Evolutionary conservation across 345 rosid species (phyloP).

Genomic region (Dovyalis caffra): DNA sequence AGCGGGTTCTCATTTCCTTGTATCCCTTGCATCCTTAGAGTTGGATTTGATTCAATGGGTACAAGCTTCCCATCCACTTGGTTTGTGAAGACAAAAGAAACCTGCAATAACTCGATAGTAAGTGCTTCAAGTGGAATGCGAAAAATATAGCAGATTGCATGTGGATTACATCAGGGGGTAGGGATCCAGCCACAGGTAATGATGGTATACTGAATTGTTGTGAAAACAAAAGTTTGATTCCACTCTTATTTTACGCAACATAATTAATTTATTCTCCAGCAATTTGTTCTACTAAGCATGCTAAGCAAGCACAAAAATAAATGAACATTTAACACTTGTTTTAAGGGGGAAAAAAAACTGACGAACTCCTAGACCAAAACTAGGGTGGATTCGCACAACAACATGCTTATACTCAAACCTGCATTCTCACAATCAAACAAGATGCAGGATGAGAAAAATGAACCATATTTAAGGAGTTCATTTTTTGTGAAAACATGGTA

Average conservation of each 20-base stretch:
- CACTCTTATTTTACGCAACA: not conserved
- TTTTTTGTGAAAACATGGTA: not conserved
- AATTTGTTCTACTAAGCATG: not conserved
- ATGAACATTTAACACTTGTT: no score
- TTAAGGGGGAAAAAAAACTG: not conserved
- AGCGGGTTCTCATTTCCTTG: slow-evolving; percentile 18
- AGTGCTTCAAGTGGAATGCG: not conserved
- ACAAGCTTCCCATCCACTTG: slow-evolving; percentile 92
- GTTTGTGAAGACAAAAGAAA: slow-evolving; percentile 82
- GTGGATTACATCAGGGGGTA: not conserved
- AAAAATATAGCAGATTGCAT: not conserved
- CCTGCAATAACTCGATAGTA: slow-evolving; percentile 44
- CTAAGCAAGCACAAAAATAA: no score
- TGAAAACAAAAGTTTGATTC: not conserved
- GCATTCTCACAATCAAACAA: no score
- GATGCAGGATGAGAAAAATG: not conserved
- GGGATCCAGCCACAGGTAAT: not conserved
- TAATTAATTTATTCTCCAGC: not conserved
- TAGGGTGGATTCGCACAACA: not conserved
- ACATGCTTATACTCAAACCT: no score
- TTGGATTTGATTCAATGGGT: slow-evolving; percentile 62
- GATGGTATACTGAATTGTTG: not conserved
- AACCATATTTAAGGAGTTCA: not conserved
- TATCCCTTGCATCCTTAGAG: slow-evolving; percentile 30
- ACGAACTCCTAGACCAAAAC: not conserved